Evolutionary conservation across 768 basidiomycete species (phyloP), one percentile per base, ranked within the genome.

Genomic region (Tylopilus cervinicoccineus): DNA sequence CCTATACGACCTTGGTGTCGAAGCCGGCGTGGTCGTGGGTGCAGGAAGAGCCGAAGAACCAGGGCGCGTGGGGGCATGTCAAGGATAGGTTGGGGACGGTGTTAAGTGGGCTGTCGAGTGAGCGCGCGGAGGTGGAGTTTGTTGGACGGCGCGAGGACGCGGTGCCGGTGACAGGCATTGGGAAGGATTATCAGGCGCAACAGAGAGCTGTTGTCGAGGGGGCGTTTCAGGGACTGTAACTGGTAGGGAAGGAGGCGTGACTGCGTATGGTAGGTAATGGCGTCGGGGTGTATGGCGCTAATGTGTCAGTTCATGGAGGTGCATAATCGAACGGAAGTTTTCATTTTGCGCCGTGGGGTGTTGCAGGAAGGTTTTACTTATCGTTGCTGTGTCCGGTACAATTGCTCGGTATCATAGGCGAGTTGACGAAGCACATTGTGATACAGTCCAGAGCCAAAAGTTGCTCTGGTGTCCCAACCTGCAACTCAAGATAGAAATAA

Each of bases 11-110:
- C 16, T 75, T 67, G 4, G 75, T 81, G 44, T 60, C 77, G 27
- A 34, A 24, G n/a, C 26, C 40, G 1, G 66, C 55, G 23, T 67
- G 54, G 57, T 38, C 77, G 8, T 95, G 87, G 82, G 71, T 89
- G 16, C 93, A 96, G 63, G 93, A 94, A 60, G 93, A 94, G 61
- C 84, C 92, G 3, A 79, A 73, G 61, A 95, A 96, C 61, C 92
- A 94, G 65, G 93, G 93, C 2, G 80, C 86, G 3, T 93, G 76
- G 72, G 64, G 70, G 12, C 86, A 89, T 68, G 85, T 90, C 36
- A 65, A 63, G 31, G 71, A 72, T 2, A 72, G 91, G 55, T 67
- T 92, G 46, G 69, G 70, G 6, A 60, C 54, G 19, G 75, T 90
- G 26, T 61, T 91, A 55, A 63, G 65, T 19, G 66, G 56, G 38